Base-by-base conservation (phyloP, 164 flowering plant genomes). In the Akebia trifoliata region DNA sequence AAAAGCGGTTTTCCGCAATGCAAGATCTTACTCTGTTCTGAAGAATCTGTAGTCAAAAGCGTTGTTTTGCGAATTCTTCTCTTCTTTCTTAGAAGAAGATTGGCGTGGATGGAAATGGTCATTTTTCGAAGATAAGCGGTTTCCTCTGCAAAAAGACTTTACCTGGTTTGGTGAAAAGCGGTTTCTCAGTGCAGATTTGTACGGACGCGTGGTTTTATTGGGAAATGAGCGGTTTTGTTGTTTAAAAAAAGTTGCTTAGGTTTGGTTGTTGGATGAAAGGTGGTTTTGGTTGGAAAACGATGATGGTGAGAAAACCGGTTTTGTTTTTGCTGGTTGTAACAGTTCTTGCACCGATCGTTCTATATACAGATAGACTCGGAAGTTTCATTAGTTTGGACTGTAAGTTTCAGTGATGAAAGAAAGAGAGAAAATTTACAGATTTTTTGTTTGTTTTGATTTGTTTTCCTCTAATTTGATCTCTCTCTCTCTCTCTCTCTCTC, bases 321-420 rank as follows among this genome's bases (percentile, higher is more conserved):
- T 1, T 86, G 69, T 55, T 72, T 50, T 65, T 93, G 75, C 77
- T 93, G 22, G 54, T 68, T 21, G 60, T 86, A 10, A 83, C 97
- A 0, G 90, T 93, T 31, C 54, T 90, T 35, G 79, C 97, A 32
- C 97, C 96, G 0, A 77, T 93, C 51, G 66, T 87, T 43, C 85
- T 93, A 17, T 93, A 79, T 67, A 83, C 90, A 20, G 84, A 87
- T 62, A 78, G 66, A 47, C 81, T 86, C 60, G 76, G 71, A 28
- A 64, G 63, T 57, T 80, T 77, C 71, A 64, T 64, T 7, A 32
- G 62, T 51, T 63, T 77, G 15, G 59, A 72, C 48, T 55, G 94
- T 84, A 67, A 69, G 49, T 50, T 47, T 45, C 26, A 8, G 36
- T 22, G 18, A 28, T 9, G 31, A 15, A 34, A 44, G 34, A 50